Evolutionary conservation across 2,329 filamentous ascomycete species (phyloP).

Genomic region (Fusarium sp.): DNA sequence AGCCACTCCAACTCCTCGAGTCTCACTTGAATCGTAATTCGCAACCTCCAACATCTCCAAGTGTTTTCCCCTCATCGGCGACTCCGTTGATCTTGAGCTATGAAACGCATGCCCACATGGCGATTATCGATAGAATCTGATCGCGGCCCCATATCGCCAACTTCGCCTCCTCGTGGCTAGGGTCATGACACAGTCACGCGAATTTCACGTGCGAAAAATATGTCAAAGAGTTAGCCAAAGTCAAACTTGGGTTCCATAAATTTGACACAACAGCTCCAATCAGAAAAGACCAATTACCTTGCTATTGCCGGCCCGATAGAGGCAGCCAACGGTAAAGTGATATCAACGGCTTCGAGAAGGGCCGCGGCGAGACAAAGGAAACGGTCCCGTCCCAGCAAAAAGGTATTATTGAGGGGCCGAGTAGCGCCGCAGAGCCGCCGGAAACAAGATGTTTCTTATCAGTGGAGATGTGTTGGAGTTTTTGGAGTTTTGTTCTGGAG

Average conservation of each 20-base stretch:
- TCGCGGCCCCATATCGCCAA: not conserved
- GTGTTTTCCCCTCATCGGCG: constrained; percentile 5
- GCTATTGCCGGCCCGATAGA: constrained; percentile 23
- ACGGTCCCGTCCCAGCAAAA: constrained; percentile 1
- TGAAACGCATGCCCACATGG: constrained; percentile 23
- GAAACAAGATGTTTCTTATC: constrained; percentile 18
- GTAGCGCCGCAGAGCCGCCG: constrained; percentile 31
- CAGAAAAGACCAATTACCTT: not conserved
- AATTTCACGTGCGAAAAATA: constrained; percentile 29
- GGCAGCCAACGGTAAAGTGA: not conserved
- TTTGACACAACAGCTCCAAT: constrained; percentile 10
- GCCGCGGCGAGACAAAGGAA: constrained; percentile 10
- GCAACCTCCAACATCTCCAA: not conserved
- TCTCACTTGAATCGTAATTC: constrained; percentile 23
- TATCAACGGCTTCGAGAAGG: constrained; percentile 9
- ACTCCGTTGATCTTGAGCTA: constrained; percentile 11
- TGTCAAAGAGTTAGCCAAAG: not conserved
- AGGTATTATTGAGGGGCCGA: constrained; percentile 33
- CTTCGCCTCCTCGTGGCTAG: constrained; percentile 26
- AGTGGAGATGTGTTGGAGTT: constrained; percentile 24
- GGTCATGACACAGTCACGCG: constrained; percentile 26
- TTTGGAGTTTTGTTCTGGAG: constrained; percentile 1
- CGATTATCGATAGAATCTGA: constrained; percentile 1
- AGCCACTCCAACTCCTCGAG: not conserved
- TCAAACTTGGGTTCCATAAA: not conserved